Base-by-base conservation (phyloP, 345 rosid genomes). In the Schrenkiella parvula region DNA sequence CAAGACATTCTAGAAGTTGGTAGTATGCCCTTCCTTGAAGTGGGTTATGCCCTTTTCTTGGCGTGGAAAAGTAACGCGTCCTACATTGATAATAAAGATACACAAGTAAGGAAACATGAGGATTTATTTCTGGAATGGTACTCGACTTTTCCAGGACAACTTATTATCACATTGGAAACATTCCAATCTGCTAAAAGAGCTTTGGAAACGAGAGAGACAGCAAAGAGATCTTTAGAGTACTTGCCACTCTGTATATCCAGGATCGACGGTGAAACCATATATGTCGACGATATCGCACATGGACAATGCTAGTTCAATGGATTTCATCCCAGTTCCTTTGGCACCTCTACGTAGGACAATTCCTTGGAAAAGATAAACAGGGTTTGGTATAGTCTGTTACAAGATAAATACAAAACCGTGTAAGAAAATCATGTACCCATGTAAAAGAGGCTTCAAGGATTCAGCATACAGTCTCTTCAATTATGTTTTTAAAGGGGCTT, bases 261-360 rank as follows among this genome's bases (percentile, higher is more conserved):
- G 98, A 85, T 93, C 98, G 18, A 93, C 97, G 1, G 97, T 91
- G 80, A 91, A 93, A 66, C 98, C 98, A 74, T 93, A 93, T 78
- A 93, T 89, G 77, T 91, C 89, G 14, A 93, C 96, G 53, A 87
- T 84, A 79, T 91, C 97, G 0, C 98, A 93, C 93, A 93, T 89
- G 61, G 98, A 93, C 67, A 91, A 88, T 35, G 97, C 98, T 18
- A 91, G 86, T 80, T 95, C 99, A 41, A 95, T 71, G 48, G 99
- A 87, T 77, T 95, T 95, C 96, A 95, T 88, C 67, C 97, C 97
- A 3, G 99, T 95, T 84, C 99, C 99, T 84, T 95, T 95, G 61
- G 99, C 99, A 64, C 96, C 97, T 85, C 93, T 87, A 18, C 99
- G 89, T 61, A 91, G 79, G 44, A 91, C 96, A 64, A 91, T 89